Conservation (phyloP, 805 yeast species). For the Sungouiozyma intestinalis region DNA sequence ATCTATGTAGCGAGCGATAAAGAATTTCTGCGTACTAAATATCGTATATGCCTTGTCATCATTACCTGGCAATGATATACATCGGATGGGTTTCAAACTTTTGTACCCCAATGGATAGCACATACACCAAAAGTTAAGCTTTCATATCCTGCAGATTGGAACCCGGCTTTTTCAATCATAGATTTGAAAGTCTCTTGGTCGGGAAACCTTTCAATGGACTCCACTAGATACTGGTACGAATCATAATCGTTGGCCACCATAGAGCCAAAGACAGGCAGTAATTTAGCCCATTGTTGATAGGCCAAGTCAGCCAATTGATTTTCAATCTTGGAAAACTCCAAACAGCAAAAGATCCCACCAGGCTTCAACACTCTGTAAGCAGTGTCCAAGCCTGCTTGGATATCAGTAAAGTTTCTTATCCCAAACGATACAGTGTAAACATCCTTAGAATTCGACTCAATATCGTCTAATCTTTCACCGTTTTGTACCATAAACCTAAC, state of each 20-base stretch:
- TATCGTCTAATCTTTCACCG: conserved; percentile 79
- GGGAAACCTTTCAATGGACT: conserved; percentile 87
- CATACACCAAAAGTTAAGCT: conserved; percentile 91
- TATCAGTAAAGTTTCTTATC: conserved; percentile 89
- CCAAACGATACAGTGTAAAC: conserved; percentile 96
- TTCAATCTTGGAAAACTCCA: conserved; percentile 88
- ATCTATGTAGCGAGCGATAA: too few species aligned
- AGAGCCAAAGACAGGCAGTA: conserved; percentile 91
- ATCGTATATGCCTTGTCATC: too few species aligned
- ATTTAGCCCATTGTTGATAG: conserved; percentile 81
- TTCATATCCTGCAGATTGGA: conserved; percentile 89
- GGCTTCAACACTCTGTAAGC: conserved; percentile 94
- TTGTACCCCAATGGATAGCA: conserved; percentile 91
- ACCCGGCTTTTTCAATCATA: conserved; percentile 94
- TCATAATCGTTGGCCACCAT: conserved; percentile 91
- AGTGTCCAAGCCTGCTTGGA: conserved; percentile 88
- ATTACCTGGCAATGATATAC: too few species aligned
- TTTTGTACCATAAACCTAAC: conserved; percentile 80
- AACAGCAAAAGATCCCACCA: conserved; percentile 94
- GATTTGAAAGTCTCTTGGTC: conserved; percentile 79
- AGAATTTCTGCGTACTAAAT: too few species aligned
- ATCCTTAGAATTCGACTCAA: conserved; percentile 82
- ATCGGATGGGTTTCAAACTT: conserved; percentile 56
- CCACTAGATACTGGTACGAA: conserved; percentile 92
- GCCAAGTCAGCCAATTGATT: conserved; percentile 62